Conservation (phyloP, 2,329 filamentous ascomycete genomes). For the Fusarium sp. region DNA sequence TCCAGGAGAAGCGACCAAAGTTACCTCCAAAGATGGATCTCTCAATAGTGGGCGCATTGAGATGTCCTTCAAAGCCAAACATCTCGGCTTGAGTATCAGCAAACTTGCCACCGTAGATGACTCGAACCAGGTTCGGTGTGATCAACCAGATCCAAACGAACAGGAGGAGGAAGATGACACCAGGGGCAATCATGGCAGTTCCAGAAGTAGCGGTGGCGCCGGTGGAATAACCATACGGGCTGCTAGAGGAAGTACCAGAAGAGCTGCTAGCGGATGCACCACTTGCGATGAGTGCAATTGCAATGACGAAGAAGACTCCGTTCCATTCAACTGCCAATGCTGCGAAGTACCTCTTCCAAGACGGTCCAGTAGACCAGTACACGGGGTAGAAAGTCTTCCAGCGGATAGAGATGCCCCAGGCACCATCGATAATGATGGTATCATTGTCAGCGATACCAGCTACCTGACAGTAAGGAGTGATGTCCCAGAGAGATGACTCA, state of each 20-base stretch:
- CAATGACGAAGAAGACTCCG: constrained; percentile 34
- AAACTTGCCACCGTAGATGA: constrained; percentile 47
- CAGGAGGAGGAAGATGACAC: constrained; percentile 39
- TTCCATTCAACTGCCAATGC: constrained; percentile 36
- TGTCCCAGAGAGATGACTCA: constrained; percentile 48
- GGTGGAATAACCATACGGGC: not conserved
- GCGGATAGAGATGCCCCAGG: constrained; percentile 45
- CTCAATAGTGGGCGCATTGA: constrained; percentile 46
- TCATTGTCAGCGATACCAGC: constrained; percentile 49
- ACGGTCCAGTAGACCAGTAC: constrained; percentile 43
- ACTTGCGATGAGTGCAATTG: constrained; percentile 30
- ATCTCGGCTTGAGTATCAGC: constrained; percentile 44
- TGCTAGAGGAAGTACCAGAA: not conserved
- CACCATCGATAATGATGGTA: constrained; percentile 49
- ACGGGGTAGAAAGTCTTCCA: constrained; percentile 48
- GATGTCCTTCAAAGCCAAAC: constrained; percentile 49
- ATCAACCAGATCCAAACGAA: constrained; percentile 40
- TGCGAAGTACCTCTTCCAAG: constrained; percentile 35
- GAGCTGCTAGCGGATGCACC: constrained; percentile 15
- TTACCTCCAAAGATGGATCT: constrained; percentile 45
- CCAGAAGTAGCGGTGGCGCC: not conserved
- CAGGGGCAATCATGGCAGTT: constrained; percentile 20
- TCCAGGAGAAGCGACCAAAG: constrained; percentile 46
- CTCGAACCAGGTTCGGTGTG: constrained; percentile 40
- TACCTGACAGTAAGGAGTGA: constrained; percentile 48